Base-by-base conservation (phyloP, 345 rosid genomes). In the Erodium maritimum region DNA sequence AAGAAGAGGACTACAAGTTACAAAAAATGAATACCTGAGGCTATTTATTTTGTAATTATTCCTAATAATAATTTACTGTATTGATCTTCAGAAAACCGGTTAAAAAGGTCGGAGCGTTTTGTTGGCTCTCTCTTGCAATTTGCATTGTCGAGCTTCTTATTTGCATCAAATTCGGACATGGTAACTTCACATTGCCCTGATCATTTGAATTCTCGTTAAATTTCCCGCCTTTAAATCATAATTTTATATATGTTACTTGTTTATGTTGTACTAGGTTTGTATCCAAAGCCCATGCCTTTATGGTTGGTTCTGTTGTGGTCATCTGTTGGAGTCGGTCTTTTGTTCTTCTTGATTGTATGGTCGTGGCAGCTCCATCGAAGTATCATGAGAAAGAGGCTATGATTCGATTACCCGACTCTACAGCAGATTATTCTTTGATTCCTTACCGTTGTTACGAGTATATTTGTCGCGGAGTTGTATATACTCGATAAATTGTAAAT, bases 71-170 rank as follows among this genome's bases (percentile, higher is more conserved):
- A 42, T 19, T 22, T 4, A 2, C n/a, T 23, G 55, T 19, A 19
- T 13, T 21, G 23, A 17, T 12, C 17, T 60, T 60, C 81, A 91
- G 99, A 71, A 80, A 82, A 53, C 80, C 82, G 23, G 95, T 73
- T 62, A 89, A 93, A 68, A 93, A 93, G 76, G 96, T 93, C 4
- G 99, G 99, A 65, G 82, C 99, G n/a, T 89, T 89, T 73, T 90
- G 96, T 61, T 93, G 99, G 99, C 86, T 93, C 51, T 93, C 99
- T 3, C 77, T 93, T 33, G 99, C 96, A 12, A 85, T 93, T 29
- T 89, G 97, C 85, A 93, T 89, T 17, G 79, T 93, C 25, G 99
- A 93, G 67, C 99, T 93, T 70, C 91, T 89, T 59, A 85, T 89
- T 65, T 89, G 97, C 77, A 89, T 89, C 79, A 93, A 93, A 74